Evolutionary conservation across 441 rosid species (phyloP).

Genomic region (Gossypium armourianum): DNA sequence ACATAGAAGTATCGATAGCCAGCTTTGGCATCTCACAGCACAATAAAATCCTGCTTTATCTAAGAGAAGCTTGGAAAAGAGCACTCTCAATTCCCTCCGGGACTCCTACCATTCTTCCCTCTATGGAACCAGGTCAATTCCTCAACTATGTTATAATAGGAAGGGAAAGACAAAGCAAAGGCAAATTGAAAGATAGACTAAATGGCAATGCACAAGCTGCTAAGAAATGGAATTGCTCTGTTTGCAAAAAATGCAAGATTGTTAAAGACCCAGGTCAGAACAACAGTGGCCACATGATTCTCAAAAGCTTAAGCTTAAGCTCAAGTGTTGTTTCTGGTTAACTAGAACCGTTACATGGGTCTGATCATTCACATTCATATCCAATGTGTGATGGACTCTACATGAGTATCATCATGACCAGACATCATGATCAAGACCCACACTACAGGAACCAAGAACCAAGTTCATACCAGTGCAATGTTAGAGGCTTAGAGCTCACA

Average conservation of each 20-base stretch:
- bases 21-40: neutral
- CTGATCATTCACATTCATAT: neutral
- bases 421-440: neutral
- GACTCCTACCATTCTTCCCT: neutral
- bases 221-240: slow-evolving; percentile 1
- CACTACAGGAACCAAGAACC: neutral
- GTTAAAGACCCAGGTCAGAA: neutral
- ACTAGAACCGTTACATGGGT: neutral
- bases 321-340: neutral
- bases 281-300: neutral
- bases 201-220: neutral
- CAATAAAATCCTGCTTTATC: neutral
- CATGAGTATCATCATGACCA: neutral
- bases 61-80: neutral
- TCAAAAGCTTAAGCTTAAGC: neutral
- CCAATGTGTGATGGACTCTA: neutral
- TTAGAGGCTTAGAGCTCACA: neutral
- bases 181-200: neutral
- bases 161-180: neutral
- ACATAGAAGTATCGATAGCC: neutral
- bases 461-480: neutral
- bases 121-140: neutral
- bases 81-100: neutral
- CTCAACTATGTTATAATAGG: slow-evolving; percentile 4
- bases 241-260: neutral